A percentile compares a stretch with the other conserved stretches of the same genome.
These are phyloP conservation scores for Cyberlindnera xylosilytica DNA, from an alignment of 805 yeast species.

Conservation along the genomic window DNA sequence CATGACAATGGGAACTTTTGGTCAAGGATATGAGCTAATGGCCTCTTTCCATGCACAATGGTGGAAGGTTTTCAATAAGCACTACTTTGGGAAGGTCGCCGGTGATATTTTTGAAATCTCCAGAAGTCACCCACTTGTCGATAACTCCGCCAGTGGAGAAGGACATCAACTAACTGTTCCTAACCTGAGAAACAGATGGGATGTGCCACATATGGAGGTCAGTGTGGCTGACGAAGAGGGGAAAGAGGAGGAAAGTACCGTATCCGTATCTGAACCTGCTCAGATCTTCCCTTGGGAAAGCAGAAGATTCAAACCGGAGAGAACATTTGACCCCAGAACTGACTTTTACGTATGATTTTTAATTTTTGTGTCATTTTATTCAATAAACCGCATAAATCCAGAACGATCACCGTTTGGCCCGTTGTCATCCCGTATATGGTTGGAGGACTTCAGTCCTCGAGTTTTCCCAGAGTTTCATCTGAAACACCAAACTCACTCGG, in stretches of 20 bases:
- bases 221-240: not conserved
- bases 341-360: slow-evolving; percentile 15
- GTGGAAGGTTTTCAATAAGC: slow-evolving; percentile 21
- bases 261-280: not conserved
- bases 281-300: slow-evolving; percentile 29
- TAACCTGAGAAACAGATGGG: slow-evolving; percentile 13
- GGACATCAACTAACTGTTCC: slow-evolving; percentile 14
- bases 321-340: slow-evolving; percentile 17
- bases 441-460: not conserved
- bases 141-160: slow-evolving; percentile 15
- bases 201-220: slow-evolving; percentile 8
- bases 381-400: no score
- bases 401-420: no score
- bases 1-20: slow-evolving; percentile 7
- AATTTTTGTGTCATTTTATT: not conserved
- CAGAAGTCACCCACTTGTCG: slow-evolving; percentile 6
- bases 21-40: slow-evolving; percentile 14
- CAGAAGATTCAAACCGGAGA: slow-evolving; percentile 13
- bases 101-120: slow-evolving; percentile 12
- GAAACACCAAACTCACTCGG: slow-evolving; percentile 58
- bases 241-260: not conserved
- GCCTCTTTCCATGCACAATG: slow-evolving; percentile 16
- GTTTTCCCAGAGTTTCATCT: slow-evolving; percentile 35
- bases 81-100: slow-evolving; percentile 19
- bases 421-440: no score